These are phyloP conservation scores for Leucocoprinus leucothites DNA, from an alignment of 768 basidiomycete species.

Conservation along the genomic window DNA sequence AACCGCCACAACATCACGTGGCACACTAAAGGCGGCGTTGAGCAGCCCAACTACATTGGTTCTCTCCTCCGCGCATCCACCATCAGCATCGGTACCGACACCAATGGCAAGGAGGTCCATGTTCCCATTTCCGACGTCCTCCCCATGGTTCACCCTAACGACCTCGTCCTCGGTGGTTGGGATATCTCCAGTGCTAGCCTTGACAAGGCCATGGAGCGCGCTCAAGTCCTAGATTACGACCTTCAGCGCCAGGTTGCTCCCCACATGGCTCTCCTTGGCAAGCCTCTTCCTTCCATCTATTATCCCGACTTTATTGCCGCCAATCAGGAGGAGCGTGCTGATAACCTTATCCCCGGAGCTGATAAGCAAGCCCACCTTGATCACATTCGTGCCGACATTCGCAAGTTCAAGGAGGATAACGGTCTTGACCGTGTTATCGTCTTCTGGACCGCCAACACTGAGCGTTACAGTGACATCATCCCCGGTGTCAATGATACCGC, in stretches of 20 bases:
- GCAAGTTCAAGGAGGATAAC: constrained; percentile 84
- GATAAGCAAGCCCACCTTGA: constrained; percentile 93
- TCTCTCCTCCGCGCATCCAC: constrained; percentile 96
- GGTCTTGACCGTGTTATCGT: constrained; percentile 85
- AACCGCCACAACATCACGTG: constrained; percentile 93
- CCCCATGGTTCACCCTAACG: constrained; percentile 98
- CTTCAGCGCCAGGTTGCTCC: constrained; percentile 94
- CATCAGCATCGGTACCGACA: constrained; percentile 82
- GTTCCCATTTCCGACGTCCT: constrained; percentile 91
- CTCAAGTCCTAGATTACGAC: constrained; percentile 93
- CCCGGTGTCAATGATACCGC: constrained; percentile 95
- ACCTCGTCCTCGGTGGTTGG: constrained; percentile 97
- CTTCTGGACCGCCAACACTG: constrained; percentile 99
- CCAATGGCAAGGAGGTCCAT: constrained; percentile 84
- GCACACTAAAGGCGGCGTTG: constrained; percentile 89
- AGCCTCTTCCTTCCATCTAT: constrained; percentile 92
- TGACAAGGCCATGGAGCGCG: constrained; percentile 92
- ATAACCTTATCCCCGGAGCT: constrained; percentile 82
- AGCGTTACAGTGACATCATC: constrained; percentile 94
- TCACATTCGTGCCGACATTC: constrained; percentile 89
- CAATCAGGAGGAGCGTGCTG: constrained; percentile 94
- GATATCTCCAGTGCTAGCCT: constrained; percentile 86
- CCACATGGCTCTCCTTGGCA: constrained; percentile 73
- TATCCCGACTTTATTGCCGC: constrained; percentile 98
- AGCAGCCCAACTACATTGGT: constrained; percentile 97